These are phyloP conservation scores for Penicillium bovifimosum DNA, from an alignment of 495 filamentous ascomycete genomes.

Conservation along the genomic window DNA sequence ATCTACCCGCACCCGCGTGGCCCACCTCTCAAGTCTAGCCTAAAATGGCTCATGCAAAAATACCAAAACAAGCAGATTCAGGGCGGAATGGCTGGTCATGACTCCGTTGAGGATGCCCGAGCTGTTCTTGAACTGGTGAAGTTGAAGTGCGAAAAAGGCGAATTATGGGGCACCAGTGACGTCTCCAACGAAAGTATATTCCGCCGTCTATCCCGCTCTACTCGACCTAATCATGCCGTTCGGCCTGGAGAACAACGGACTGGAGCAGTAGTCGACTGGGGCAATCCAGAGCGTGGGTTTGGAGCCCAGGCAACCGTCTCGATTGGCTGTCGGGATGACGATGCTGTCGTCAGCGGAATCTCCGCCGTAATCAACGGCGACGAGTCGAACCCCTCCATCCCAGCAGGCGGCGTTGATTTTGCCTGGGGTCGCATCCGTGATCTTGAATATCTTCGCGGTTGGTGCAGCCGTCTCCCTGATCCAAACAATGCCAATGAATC, in stretches of 20 bases:
- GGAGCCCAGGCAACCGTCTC: slow-evolving; percentile 64
- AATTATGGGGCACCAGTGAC: slow-evolving; percentile 72
- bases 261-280: slow-evolving; percentile 86
- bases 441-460: slow-evolving; percentile 74
- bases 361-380: slow-evolving; percentile 65
- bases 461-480: slow-evolving; percentile 62
- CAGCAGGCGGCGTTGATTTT: slow-evolving; percentile 73
- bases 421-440: slow-evolving; percentile 84
- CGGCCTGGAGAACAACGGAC: slow-evolving; percentile 49
- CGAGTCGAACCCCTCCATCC: slow-evolving; percentile 53
- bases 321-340: slow-evolving; percentile 70
- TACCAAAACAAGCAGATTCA: slow-evolving; percentile 84
- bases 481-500: slow-evolving; percentile 48
- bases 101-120: slow-evolving; percentile 86
- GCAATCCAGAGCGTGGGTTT: slow-evolving; percentile 66
- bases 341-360: slow-evolving; percentile 66
- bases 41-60: slow-evolving; percentile 79
- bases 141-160: slow-evolving; percentile 89
- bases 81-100: slow-evolving; percentile 70
- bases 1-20: slow-evolving; percentile 80
- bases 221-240: slow-evolving; percentile 45
- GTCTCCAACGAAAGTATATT: slow-evolving; percentile 78
- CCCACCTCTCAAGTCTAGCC: slow-evolving; percentile 63
- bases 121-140: slow-evolving; percentile 90
- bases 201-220: slow-evolving; percentile 63